These are phyloP conservation scores for Penicillium mononematosum DNA, from an alignment of 495 filamentous ascomycete genomes.

Conservation along the genomic window DNA sequence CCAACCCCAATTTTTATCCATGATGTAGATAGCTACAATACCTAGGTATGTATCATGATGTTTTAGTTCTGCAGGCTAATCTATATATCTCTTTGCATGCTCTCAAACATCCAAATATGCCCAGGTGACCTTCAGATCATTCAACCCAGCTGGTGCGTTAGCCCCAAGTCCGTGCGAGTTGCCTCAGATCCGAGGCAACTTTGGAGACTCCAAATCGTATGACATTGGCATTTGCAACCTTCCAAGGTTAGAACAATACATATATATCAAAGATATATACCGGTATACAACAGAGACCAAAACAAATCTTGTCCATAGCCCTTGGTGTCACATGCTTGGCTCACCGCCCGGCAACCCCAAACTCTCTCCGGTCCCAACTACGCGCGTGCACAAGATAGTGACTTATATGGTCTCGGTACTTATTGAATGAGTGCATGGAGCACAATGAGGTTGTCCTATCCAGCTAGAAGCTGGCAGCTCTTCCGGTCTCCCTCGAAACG, in stretches of 20 bases:
- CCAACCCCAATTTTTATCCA: background rate
- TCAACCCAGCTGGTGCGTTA: background rate
- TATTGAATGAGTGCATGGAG: constrained; percentile 23
- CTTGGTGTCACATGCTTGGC: constrained; percentile 13
- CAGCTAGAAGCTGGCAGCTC: constrained; percentile 34
- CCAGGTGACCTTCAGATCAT: background rate
- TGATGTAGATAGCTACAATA: background rate
- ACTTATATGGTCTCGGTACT: constrained; percentile 6
- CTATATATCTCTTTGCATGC: background rate
- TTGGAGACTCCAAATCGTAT: constrained; percentile 2
- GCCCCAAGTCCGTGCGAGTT: constrained; percentile 2
- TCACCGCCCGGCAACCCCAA: constrained; percentile 15
- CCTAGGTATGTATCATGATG: no score
- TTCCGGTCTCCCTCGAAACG: constrained; percentile 26
- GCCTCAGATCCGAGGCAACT: constrained; percentile 3
- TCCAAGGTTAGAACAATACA: background rate
- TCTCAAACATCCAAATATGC: background rate
- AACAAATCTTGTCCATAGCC: background rate
- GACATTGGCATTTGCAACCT: background rate
- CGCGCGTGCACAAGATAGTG: background rate
- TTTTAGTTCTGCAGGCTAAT: background rate
- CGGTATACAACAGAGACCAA: no score
- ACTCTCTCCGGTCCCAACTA: background rate
- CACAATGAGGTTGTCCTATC: constrained; percentile 39
- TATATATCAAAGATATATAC: background rate